Base-by-base conservation (phyloP, 805 yeast species). In the Metschnikowia chrysomelidarum region DNA sequence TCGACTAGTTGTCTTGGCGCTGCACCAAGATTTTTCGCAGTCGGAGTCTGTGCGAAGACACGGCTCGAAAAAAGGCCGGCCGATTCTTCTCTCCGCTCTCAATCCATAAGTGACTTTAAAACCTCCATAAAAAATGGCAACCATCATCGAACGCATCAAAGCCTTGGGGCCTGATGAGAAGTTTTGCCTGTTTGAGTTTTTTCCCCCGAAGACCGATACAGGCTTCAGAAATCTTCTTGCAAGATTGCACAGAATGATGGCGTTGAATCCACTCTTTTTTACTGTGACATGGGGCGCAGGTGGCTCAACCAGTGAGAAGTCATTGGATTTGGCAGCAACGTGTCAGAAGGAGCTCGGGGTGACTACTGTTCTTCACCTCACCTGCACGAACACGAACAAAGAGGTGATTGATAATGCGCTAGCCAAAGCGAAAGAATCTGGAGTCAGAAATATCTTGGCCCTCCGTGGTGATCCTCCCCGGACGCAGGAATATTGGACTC, bases 201-300 rank as follows among this genome's bases (percentile, higher is more conserved):
- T 93, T 65, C 98, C 99, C 5, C 98, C 99, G 16, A 88, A 93
- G 61, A 93, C 98, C 0, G 89, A 85, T 53, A 67, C 78, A 53
- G 98, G 98, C 48, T 74, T 84, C 57, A 73, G 83, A 45, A 93
- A 93, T 61, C 65, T 93, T 43, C 68, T 85, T 32, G 87, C 89
- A 19, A 82, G 99, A 60, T 76, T 93, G 62, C 78, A 78, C 52
- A 80, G 99, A 53, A 82, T 93, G 89, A 78, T 86, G 44, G 82
- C 83, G 3, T 64, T 93, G 43, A 89, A 88, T 38, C 98, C 98
- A 3, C 65, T 82, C 11, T 94, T 93, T 57, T 81, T 91, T 36
- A 87, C 96, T 3, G 83, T 93, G 10, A 93, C 99, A 0, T 93
- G 98, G 97, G 98, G 98, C 21, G 98, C 98, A 4, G 98, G 98